Evolutionary conservation across 352 stramenopile genomes (phyloP).

Genomic region (Globisporangium spiculum): DNA sequence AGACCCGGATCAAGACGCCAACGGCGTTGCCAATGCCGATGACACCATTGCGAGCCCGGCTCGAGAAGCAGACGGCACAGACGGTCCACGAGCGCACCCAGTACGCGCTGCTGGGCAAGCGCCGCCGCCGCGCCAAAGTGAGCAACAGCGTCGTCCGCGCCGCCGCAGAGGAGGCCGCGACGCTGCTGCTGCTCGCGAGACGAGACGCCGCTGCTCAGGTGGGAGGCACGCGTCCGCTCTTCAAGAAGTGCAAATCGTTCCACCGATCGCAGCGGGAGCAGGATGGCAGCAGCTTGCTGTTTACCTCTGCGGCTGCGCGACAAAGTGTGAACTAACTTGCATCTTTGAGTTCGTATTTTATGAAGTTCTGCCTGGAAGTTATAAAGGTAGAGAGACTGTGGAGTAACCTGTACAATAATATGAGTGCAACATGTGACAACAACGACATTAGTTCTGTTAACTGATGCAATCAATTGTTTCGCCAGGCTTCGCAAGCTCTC

Average conservation of each 20-base stretch:
- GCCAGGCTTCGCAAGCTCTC: neutral
- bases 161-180: neutral
- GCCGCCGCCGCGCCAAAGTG: constrained; percentile 6
- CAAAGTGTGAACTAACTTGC: neutral
- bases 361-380: too few relatives aligned
- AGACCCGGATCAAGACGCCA: neutral
- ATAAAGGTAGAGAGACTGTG: too few relatives aligned
- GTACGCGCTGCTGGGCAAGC: constrained; percentile 14
- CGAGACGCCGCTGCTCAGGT: constrained; percentile 30
- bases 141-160: neutral
- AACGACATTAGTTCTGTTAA: too few relatives aligned
- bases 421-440: too few relatives aligned
- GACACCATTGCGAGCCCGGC: neutral
- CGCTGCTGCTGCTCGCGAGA: neutral
- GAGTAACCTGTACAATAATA: too few relatives aligned
- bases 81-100: neutral
- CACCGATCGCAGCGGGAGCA: neutral
- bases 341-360: too few relatives aligned
- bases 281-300: neutral
- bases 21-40: neutral
- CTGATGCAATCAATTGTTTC: too few relatives aligned
- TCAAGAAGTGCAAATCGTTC: constrained; percentile 35
- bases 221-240: constrained; percentile 38
- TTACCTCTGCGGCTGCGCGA: neutral
- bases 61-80: neutral